Percentiles rank a stretch among this genome's conserved stretches.
phyloP scores from a whole-genome alignment of 148 eudicot genomes.

The Chenopodium berlandieri region DNA sequence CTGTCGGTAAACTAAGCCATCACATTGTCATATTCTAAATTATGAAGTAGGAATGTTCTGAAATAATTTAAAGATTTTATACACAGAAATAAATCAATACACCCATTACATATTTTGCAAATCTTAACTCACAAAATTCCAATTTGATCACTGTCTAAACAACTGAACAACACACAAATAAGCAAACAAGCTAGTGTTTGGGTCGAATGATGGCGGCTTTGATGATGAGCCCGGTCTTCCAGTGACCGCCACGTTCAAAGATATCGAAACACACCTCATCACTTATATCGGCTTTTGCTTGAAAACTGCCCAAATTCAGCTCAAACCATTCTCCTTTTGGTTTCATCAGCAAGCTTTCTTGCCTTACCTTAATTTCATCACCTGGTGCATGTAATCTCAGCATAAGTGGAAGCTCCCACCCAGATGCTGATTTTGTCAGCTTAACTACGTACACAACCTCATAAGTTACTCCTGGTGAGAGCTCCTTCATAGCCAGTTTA shows the following conservation, averaged over 20 bases:
- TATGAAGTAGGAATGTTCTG: no score
- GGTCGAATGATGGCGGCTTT: constrained; percentile 33
- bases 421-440: constrained; percentile 32
- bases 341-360: constrained; percentile 24
- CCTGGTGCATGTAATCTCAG: constrained; percentile 19
- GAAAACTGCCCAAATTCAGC: constrained; percentile 28
- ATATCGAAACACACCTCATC: constrained; percentile 33
- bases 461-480: constrained; percentile 26
- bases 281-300: constrained; percentile 1
- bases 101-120: no score
- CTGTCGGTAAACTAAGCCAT: no score
- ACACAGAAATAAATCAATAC: no score
- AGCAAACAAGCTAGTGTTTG: constrained; percentile 5
- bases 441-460: constrained; percentile 24
- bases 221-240: constrained; percentile 34
- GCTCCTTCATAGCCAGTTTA: constrained; percentile 25
- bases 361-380: constrained; percentile 21
- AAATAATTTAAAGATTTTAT: no score
- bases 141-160: no score
- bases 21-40: no score
- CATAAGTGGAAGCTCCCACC: constrained; percentile 34
- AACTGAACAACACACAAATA: no score
- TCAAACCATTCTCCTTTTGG: constrained; percentile 34
- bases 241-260: constrained; percentile 33
- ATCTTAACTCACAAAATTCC: no score